A percentile compares a stretch with the other conserved stretches of the same genome.
phyloP scores from a whole-genome alignment of 225 moss, liverwort and hornwort genomes.

The Ulota crispa region DNA sequence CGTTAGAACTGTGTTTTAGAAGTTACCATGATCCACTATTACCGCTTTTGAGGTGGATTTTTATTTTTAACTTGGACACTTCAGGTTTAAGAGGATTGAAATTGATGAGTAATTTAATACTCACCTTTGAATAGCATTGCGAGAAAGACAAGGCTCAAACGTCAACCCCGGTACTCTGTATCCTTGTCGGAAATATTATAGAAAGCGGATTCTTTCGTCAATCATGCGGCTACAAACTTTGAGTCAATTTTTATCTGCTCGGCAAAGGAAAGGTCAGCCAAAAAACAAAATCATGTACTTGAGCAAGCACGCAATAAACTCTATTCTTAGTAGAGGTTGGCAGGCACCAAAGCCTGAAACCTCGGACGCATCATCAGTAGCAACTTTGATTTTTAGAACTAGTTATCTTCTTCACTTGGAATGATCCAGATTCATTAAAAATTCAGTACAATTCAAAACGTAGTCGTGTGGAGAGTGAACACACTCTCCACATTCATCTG shows the following conservation, averaged over 20 bases:
- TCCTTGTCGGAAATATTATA: background rate
- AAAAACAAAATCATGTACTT: background rate
- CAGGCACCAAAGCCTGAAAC: background rate
- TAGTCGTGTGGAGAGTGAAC: conserved; percentile 13
- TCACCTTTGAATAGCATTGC: conserved; percentile 22
- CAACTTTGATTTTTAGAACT: background rate
- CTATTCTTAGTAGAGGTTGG: background rate
- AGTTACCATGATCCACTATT: too few species aligned
- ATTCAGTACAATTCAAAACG: conserved; percentile 25
- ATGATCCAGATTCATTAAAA: conserved; percentile 17
- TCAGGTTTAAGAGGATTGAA: background rate
- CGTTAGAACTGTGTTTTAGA: background rate
- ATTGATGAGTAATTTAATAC: background rate
- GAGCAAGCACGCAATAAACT: background rate
- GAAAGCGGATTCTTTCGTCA: background rate
- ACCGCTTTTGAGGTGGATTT: background rate
- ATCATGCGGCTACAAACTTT: background rate
- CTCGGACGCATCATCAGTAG: background rate
- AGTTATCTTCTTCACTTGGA: conserved; percentile 9
- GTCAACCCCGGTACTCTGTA: background rate
- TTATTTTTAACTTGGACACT: too few species aligned
- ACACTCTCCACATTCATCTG: conserved; percentile 21
- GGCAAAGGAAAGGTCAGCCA: conserved; percentile 17
- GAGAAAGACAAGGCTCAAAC: background rate
- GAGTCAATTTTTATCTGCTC: conserved; percentile 21